Percentiles rank a stretch among this genome's conserved stretches.
These are phyloP conservation scores for Claviceps pazoutovae DNA, from an alignment of 2,329 filamentous ascomycete species.

Conservation along the genomic window DNA sequence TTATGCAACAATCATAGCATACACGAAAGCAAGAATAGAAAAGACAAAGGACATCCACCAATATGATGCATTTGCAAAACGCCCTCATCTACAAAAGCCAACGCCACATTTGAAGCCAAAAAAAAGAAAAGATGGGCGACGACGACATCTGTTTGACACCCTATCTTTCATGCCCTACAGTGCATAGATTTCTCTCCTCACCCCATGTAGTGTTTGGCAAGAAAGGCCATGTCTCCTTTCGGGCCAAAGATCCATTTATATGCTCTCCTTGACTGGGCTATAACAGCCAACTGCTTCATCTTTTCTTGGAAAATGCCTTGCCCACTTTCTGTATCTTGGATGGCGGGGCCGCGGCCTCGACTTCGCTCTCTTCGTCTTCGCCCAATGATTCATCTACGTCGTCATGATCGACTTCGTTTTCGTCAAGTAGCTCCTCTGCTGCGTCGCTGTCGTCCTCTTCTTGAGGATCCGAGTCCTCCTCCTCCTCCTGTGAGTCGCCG, in stretches of 20 bases:
- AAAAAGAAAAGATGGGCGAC: neutral
- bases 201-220: neutral
- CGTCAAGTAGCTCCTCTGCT: constrained; percentile 36
- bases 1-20: neutral
- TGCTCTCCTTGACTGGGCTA: neutral
- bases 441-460: constrained; percentile 32
- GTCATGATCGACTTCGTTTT: constrained; percentile 45
- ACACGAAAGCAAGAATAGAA: neutral
- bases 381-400: constrained; percentile 40
- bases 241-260: neutral
- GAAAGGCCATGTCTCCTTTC: neutral
- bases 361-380: constrained; percentile 42
- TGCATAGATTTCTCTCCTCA: neutral
- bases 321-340: constrained; percentile 29
- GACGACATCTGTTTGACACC: neutral
- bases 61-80: neutral
- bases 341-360: constrained; percentile 33
- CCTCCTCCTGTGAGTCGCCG: constrained; percentile 47
- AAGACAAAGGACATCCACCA: neutral
- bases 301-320: constrained; percentile 22
- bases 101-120: constrained; percentile 5
- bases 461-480: constrained; percentile 27
- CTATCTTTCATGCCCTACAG: neutral
- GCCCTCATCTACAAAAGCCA: constrained; percentile 3
- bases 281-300: constrained; percentile 10